Evolutionary conservation across 208 protist genomes (phyloP), one percentile per base, ranked within the genome.

Genomic region (Leishmania tropica): DNA sequence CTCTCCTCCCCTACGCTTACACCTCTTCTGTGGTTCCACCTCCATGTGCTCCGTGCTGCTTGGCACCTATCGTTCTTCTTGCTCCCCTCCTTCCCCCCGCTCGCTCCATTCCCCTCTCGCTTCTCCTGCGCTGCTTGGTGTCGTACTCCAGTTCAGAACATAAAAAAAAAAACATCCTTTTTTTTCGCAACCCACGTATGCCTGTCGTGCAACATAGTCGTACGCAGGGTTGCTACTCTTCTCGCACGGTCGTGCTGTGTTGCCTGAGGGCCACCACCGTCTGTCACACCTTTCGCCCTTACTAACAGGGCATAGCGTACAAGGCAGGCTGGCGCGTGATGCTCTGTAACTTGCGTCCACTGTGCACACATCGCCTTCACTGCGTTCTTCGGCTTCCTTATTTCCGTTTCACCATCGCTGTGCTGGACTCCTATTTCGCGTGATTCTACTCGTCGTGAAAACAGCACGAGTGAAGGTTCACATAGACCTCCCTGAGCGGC

Each of bases 401-500:
- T 40, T 40, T 17, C 37, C 21, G 40, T n/a, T 40, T 40, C 47
- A 5, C 48, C 24, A 28, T 19, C 2, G 21, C 15, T 72, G 67
- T 72, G 37, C 10, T 47, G 19, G 3, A 1, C 67, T n/a, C 40
- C 21, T 48, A 48, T 7, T 72, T 47, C 15, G 67, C 19, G 15
- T 72, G 15, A n/a, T n/a, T 72, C 7, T 17, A 72, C 35, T 42
- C 6, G 67, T 15, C 40, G 5, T 47, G 21, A 42, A 47, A 72
- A 17, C 21, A 72, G 40, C 76, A 40, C 71, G 56, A 54, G 64
- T 74, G 10, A 51, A 54, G 60, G 75, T 15, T 21, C 54, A 73
- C 62, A 85, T 77, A 72, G 64, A 64, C 45, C 78, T 8, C 83
- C 58, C 68, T 56, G 68, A 75, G 79, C 54, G 64, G 81, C 74